phyloP scores from a whole-genome alignment of 768 basidiomycete species.

The Hypholoma fasciculare region DNA sequence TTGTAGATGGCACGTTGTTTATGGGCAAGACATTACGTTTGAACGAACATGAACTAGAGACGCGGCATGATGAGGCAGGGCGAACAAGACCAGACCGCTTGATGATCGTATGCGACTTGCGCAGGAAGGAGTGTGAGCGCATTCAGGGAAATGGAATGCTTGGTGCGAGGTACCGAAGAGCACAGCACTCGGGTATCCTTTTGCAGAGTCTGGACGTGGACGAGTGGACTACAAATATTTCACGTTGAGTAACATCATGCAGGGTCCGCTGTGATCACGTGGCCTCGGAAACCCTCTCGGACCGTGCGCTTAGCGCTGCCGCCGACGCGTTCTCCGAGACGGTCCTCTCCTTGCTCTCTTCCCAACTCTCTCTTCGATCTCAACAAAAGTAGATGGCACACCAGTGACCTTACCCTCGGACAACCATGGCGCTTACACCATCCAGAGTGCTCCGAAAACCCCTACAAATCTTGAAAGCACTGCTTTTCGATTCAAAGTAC shows the following conservation, averaged over 20 bases:
- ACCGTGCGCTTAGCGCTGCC: too few species aligned
- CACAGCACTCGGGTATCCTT: background rate
- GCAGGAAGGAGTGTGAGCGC: slow-evolving; percentile 38
- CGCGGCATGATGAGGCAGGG: slow-evolving; percentile 11
- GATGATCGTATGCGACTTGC: slow-evolving; percentile 39
- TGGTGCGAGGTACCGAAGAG: background rate
- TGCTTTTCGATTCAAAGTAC: slow-evolving; percentile 55
- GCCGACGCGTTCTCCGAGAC: too few species aligned
- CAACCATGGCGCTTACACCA: slow-evolving; percentile 5
- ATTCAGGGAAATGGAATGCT: slow-evolving; percentile 16
- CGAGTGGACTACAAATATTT: too few species aligned
- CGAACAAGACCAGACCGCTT: slow-evolving; percentile 23
- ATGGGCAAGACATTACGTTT: slow-evolving; percentile 8
- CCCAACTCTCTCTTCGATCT: too few species aligned
- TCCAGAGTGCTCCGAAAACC: slow-evolving; percentile 13
- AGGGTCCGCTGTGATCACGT: too few species aligned
- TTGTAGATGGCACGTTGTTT: slow-evolving; percentile 7
- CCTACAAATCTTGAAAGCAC: slow-evolving; percentile 22
- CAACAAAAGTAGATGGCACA: background rate
- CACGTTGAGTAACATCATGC: too few species aligned
- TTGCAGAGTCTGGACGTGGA: too few species aligned
- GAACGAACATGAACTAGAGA: slow-evolving; percentile 16
- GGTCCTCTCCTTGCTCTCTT: too few species aligned
- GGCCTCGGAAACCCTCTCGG: too few species aligned
- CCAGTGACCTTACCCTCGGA: background rate